Percentiles rank a stretch among this genome's conserved stretches.
phyloP scores from a whole-genome alignment of 1,284 basidiomycete genomes.

The Malassezia dermatis region DNA sequence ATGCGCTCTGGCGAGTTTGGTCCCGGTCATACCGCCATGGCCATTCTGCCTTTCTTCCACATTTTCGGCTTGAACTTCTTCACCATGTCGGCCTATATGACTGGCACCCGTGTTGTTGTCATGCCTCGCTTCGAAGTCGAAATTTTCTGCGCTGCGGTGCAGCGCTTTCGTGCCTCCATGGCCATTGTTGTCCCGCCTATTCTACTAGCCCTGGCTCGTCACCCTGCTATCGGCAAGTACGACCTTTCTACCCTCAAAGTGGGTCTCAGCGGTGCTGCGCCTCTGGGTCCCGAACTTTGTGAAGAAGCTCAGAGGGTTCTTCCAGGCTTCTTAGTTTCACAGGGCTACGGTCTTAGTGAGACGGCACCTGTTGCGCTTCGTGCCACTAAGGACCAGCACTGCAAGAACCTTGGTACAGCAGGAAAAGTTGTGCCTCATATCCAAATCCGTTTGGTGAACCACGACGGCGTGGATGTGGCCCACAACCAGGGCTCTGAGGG shows the following conservation, averaged over 20 bases:
- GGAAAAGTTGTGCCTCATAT: conserved; percentile 68
- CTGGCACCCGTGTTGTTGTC: conserved; percentile 59
- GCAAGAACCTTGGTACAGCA: conserved; percentile 38
- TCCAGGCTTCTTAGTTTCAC: conserved; percentile 36
- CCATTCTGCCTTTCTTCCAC: conserved; percentile 35
- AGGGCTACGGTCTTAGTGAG: conserved; percentile 65
- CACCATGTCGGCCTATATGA: conserved; percentile 57
- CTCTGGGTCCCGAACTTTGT: conserved; percentile 60
- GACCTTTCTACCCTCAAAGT: conserved; percentile 58
- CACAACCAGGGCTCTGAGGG: conserved; percentile 53
- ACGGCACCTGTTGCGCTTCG: conserved; percentile 56
- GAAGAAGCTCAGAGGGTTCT: conserved; percentile 55
- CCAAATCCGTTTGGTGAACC: conserved; percentile 62
- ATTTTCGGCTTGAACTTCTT: conserved; percentile 53
- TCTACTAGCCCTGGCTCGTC: conserved; percentile 63
- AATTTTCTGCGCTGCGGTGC: conserved; percentile 59
- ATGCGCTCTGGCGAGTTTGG: conserved; percentile 23
- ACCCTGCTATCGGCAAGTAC: conserved; percentile 63
- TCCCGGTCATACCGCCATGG: conserved; percentile 22
- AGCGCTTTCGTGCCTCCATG: conserved; percentile 59
- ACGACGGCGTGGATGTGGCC: conserved; percentile 48
- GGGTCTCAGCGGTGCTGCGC: conserved; percentile 70
- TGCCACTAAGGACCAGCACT: conserved; percentile 22
- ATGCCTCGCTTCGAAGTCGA: conserved; percentile 65
- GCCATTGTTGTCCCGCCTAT: conserved; percentile 73